Evolutionary conservation across 441 rosid genomes (phyloP).

Genomic region (Bocquillonia castaneifolia): DNA sequence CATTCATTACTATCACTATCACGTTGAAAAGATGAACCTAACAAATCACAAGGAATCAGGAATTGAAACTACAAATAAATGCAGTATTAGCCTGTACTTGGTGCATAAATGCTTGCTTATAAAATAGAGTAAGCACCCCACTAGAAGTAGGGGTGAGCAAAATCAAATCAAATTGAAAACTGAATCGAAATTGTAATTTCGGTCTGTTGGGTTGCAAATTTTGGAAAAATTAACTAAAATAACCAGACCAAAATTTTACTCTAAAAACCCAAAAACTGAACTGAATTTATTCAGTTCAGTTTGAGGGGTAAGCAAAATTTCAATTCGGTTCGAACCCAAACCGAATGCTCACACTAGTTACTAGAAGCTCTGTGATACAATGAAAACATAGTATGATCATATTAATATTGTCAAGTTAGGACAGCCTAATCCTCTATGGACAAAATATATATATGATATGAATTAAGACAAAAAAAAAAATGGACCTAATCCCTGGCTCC

Average conservation of each 20-base stretch:
- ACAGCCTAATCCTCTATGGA: constrained; percentile 15
- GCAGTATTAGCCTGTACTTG: neutral
- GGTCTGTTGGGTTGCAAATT: too few relatives aligned
- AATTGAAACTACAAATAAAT: neutral
- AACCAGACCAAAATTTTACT: too few relatives aligned
- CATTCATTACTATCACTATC: neutral
- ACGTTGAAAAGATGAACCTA: neutral
- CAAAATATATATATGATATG: constrained; percentile 11
- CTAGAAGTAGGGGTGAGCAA: too few relatives aligned
- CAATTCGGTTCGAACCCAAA: too few relatives aligned
- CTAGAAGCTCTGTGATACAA: neutral
- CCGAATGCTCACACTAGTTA: neutral
- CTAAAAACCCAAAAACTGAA: too few relatives aligned
- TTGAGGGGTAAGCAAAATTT: too few relatives aligned
- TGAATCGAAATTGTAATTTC: too few relatives aligned
- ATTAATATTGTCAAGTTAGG: neutral
- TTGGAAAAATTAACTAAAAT: too few relatives aligned
- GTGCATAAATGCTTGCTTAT: too few relatives aligned
- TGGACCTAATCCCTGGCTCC: neutral
- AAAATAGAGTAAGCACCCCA: too few relatives aligned
- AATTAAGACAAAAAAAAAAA: constrained; percentile 5
- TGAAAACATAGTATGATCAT: neutral
- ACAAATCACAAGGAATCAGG: neutral
- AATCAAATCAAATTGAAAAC: too few relatives aligned
- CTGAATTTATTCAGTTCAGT: too few relatives aligned